Evolutionary conservation across 164 flowering plant genomes (phyloP).

Genomic region (Protea cynaroides): DNA sequence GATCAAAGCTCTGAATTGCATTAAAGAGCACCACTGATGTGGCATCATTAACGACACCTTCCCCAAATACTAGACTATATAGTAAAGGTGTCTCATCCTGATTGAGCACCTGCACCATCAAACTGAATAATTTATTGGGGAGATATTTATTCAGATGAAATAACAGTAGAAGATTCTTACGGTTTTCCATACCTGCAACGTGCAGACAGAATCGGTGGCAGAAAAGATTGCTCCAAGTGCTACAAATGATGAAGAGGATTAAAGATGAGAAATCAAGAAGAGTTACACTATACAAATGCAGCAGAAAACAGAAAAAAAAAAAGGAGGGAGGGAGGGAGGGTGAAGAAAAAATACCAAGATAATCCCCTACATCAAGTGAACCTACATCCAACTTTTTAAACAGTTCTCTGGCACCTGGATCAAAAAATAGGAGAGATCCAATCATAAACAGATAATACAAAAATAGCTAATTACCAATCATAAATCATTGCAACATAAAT

Average conservation of each 20-base stretch:
- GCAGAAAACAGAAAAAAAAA: background rate
- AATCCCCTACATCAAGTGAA: slow-evolving; percentile 59
- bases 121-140: slow-evolving; percentile 1
- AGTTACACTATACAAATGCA: background rate
- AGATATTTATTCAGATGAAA: background rate
- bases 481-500: background rate
- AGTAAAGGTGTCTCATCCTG: slow-evolving; percentile 92
- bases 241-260: slow-evolving; percentile 19
- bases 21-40: slow-evolving; percentile 94
- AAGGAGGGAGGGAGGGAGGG: background rate
- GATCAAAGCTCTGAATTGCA: slow-evolving; percentile 85
- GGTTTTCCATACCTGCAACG: slow-evolving; percentile 52
- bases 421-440: background rate
- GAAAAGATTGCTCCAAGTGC: slow-evolving; percentile 80
- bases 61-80: slow-evolving; percentile 89
- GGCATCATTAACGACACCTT: slow-evolving; percentile 96
- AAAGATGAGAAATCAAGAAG: slow-evolving; percentile 15
- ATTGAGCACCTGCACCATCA: slow-evolving; percentile 66
- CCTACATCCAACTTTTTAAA: slow-evolving; percentile 57
- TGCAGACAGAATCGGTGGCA: slow-evolving; percentile 91
- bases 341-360: slow-evolving; percentile 51
- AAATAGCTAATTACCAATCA: background rate
- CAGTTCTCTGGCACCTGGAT: slow-evolving; percentile 56
- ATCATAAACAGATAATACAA: background rate
- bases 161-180: slow-evolving; percentile 1